Evolutionary conservation across 192 early-diverging fungal species (phyloP), one percentile per base, ranked within the genome.

Genomic region (Diversispora eburnea): DNA sequence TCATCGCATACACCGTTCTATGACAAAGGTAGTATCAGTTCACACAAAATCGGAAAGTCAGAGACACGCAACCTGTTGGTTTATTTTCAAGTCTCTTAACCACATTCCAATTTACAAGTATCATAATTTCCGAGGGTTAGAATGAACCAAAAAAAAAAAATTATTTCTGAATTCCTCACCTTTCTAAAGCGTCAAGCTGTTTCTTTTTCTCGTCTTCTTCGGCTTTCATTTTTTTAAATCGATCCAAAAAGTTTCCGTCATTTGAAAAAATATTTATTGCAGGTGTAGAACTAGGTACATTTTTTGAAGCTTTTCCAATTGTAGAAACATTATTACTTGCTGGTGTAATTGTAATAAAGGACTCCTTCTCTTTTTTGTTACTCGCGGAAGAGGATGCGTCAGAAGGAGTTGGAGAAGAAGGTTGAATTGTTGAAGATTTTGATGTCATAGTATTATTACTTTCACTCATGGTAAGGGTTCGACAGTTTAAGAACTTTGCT

Each of bases 211-310:
- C 68, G 33, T 72, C 75, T 41, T 76, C 75, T 17, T 76, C 75
- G 25, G 67, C 68, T 54, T 76, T 76, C 75, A 76, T 76, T 70
- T 60, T 71, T 62, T 76, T 76, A 56, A 76, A 76, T 12, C 75
- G 55, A 60, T 76, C 75, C 70, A 76, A 52, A 46, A 76, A 76
- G 47, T 58, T 64, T 41, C 75, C 75, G 64, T 76, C 75, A 71
- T 76, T 76, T 63, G 75, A 76, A 64, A 76, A 76, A 33, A 76
- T 70, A 54, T 76, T 76, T 54, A 76, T 71, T 48, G 75, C 68
- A 4, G 75, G 68, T 39, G 75, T 76, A 56, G 69, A 61, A 55
- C 75, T 76, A 45, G 75, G 75, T 20, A 76, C 45, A 43, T 76
- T 69, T 45, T 76, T 76, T 59, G 46, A 0, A 45, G 43, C 41